Base-by-base conservation (phyloP, 148 eudicot species). In the Rhododendron ferrugineum region DNA sequence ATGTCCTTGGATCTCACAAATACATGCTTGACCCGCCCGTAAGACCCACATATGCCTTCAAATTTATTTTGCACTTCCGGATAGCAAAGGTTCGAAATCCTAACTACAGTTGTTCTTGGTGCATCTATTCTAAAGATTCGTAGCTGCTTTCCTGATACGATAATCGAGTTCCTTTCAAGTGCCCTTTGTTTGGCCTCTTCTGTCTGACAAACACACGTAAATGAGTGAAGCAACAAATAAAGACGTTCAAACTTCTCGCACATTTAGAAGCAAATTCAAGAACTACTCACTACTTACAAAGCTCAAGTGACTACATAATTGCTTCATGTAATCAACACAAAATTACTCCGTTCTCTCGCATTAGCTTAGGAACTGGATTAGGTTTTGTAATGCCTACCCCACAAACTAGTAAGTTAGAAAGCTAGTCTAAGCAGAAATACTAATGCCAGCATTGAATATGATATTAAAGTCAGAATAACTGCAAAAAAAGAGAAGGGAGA, bases 51-150 rank as follows among this genome's bases (percentile, higher is more conserved):
- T 74, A 75, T 60, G 5, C 26, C 16, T 3, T 0, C 0, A 26
- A 78, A 2, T 23, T 83, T 46, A 26, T 14, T 23, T 13, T 1
- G 1, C 10, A 37, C 11, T 62, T 0, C 66, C 2, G 9, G 23
- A 28, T 16, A 36, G 36, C 11, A 20, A 1, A 34, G 44, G 77
- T 72, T 81, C 28, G 88, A 80, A 84, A 88, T 64, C 83, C 90
- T 86, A 8, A 88, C 86, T n/a, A 81, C 83, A 36, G 90, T 88
- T 64, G 90, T 88, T 88, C 88, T 88, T 88, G 90, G 90, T 6
- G 49, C 28, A 78, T 88, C 90, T 23, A 88, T 77, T 81, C 88
- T 86, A 37, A 52, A 78, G 56, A 88, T 80, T 3, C 44, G 70
- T 84, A 88, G 52, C 49, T 20, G 73, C 88, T 84, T 84, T 49